A percentile compares a stretch with the other conserved stretches of the same genome.
These are phyloP conservation scores for Clavispora phyllophila DNA, from an alignment of 805 yeast genomes.

Conservation along the genomic window DNA sequence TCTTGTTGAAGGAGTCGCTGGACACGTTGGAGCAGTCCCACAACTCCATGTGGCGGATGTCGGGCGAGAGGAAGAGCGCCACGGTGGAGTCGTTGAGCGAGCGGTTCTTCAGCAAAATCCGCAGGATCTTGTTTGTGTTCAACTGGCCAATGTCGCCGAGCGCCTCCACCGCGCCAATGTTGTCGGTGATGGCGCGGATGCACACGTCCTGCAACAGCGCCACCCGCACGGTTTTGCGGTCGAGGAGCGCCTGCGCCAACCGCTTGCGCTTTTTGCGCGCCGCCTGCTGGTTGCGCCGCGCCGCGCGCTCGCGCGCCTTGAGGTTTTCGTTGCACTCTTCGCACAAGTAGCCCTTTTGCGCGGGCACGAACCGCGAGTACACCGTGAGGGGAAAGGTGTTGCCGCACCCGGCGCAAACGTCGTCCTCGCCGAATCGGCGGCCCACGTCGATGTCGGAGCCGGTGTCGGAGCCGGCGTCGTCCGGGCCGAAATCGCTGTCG, in stretches of 20 bases:
- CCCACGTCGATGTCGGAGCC: slow-evolving; percentile 20
- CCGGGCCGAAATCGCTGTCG: not conserved
- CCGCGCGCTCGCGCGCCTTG: slow-evolving; percentile 38
- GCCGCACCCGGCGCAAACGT: slow-evolving; percentile 60
- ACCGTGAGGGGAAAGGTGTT: slow-evolving; percentile 56
- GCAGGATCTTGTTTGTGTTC: slow-evolving; percentile 67
- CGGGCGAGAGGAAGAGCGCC: slow-evolving; percentile 64
- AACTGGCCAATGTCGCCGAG: slow-evolving; percentile 81
- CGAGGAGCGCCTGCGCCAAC: slow-evolving; percentile 79
- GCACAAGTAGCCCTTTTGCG: slow-evolving; percentile 62
- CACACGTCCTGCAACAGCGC: slow-evolving; percentile 82
- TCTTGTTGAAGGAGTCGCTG: slow-evolving; percentile 56
- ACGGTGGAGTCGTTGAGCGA: slow-evolving; percentile 70
- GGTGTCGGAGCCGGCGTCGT: slow-evolving; percentile 15
- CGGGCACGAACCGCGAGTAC: slow-evolving; percentile 52
- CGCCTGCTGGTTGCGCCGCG: slow-evolving; percentile 49
- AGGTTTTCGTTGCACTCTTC: slow-evolving; percentile 48
- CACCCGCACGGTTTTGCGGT: slow-evolving; percentile 55
- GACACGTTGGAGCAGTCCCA: slow-evolving; percentile 91
- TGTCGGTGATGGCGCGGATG: slow-evolving; percentile 57
- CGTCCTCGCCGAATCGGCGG: slow-evolving; percentile 47
- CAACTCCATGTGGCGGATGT: slow-evolving; percentile 55
- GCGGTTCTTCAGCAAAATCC: slow-evolving; percentile 77
- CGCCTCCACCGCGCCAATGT: slow-evolving; percentile 70
- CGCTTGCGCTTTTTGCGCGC: slow-evolving; percentile 73